phyloP scores from a whole-genome alignment of 345 rosid species.

The Balakata baccata region DNA sequence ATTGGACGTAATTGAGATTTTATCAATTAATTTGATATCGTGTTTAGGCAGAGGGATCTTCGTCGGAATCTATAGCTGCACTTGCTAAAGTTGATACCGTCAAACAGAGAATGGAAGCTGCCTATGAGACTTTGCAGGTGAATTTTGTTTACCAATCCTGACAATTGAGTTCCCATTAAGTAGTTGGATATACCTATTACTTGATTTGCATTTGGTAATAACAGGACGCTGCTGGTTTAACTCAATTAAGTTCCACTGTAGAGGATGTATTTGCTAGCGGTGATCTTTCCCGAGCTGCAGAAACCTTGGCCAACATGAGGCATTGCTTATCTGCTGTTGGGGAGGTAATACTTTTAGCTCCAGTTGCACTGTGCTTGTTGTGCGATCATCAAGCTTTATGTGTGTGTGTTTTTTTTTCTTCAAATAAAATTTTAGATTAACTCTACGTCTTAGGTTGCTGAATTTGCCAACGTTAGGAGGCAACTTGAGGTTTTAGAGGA shows the following conservation, averaged over 20 bases:
- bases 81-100: conserved; percentile 93
- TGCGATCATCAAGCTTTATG: neutral
- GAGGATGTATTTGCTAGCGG: conserved; percentile 98
- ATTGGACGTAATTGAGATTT: neutral
- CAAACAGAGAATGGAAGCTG: conserved; percentile 98
- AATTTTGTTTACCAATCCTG: neutral
- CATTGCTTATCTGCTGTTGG: conserved; percentile 98
- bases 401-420: neutral
- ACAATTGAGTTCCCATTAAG: neutral
- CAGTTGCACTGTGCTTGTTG: neutral
- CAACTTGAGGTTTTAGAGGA: conserved; percentile 95
- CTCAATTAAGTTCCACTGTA: conserved; percentile 91
- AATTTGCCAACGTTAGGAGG: conserved; percentile 91
- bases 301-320: conserved; percentile 97
- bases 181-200: neutral
- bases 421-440: neutral
- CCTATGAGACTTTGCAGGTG: conserved; percentile 88
- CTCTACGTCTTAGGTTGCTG: conserved; percentile 64
- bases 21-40: neutral
- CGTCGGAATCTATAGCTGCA: conserved; percentile 86
- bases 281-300: conserved; percentile 98
- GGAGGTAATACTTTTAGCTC: conserved; percentile 48
- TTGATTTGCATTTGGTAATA: conserved; percentile 3
- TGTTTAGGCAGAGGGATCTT: conserved; percentile 85
- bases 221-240: conserved; percentile 96